A percentile compares a stretch with the other conserved stretches of the same genome.
These are phyloP conservation scores for Senna tora DNA, from an alignment of 306 rosid genomes.

Conservation along the genomic window DNA sequence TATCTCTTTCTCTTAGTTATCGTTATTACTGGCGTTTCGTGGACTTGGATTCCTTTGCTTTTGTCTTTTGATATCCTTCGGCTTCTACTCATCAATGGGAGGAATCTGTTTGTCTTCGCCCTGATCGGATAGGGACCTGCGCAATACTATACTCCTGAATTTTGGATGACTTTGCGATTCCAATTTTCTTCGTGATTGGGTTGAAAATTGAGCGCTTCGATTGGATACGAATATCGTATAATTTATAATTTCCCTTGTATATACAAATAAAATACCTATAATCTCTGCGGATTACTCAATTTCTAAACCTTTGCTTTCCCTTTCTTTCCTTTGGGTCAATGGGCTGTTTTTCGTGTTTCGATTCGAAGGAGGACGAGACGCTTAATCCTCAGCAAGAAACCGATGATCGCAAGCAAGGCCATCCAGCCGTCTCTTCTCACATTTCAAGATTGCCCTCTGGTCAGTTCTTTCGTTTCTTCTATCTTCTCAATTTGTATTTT, in stretches of 20 bases:
- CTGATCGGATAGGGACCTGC: constrained; percentile 30
- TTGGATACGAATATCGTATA: constrained; percentile 32
- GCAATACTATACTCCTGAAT: constrained; percentile 37
- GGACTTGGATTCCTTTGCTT: constrained; percentile 40
- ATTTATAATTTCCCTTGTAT: constrained; percentile 4
- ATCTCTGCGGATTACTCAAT: constrained; percentile 9
- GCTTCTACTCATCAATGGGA: not conserved
- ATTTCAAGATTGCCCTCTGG: constrained; percentile 82
- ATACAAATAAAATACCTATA: constrained; percentile 4
- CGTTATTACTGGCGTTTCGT: constrained; percentile 35
- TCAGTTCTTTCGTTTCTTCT: constrained; percentile 38
- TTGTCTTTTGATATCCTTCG: constrained; percentile 26
- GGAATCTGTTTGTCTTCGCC: constrained; percentile 28
- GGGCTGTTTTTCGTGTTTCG: constrained; percentile 96
- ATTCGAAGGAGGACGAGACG: constrained; percentile 88
- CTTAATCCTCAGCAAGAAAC: constrained; percentile 65
- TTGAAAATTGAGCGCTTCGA: constrained; percentile 41
- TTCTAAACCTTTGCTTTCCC: not conserved
- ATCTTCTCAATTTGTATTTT: not conserved
- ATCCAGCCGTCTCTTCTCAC: constrained; percentile 48
- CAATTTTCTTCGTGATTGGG: constrained; percentile 36
- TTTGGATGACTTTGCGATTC: constrained; percentile 39
- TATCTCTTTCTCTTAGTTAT: constrained; percentile 38
- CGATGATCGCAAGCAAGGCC: constrained; percentile 56
- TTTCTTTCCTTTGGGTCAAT: constrained; percentile 47